Conservation (phyloP, 2,329 filamentous ascomycete species). For the Fusarium papillatum region DNA sequence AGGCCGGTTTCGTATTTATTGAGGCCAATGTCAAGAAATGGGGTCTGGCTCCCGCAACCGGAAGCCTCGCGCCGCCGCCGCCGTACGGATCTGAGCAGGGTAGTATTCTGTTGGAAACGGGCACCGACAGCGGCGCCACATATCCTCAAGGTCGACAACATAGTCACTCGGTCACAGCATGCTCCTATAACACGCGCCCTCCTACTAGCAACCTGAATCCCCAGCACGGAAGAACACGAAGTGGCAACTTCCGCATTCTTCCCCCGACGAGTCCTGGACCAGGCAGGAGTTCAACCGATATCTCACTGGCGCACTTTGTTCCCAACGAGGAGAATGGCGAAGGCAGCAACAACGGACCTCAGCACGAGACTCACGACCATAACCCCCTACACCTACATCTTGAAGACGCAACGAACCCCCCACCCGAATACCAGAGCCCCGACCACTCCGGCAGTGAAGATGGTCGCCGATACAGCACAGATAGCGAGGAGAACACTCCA, state of each 20-base stretch:
- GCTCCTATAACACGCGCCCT: slow-evolving; percentile 55
- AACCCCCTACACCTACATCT: slow-evolving; percentile 57
- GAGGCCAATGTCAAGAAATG: slow-evolving; percentile 99
- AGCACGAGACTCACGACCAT: slow-evolving; percentile 49
- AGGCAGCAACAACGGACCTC: slow-evolving; percentile 47
- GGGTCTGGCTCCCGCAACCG: slow-evolving; percentile 96
- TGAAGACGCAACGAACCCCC: slow-evolving; percentile 71
- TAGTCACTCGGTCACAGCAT: slow-evolving; percentile 58
- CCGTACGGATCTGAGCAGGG: slow-evolving; percentile 98
- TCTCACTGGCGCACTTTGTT: slow-evolving; percentile 89
- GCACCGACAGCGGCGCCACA: slow-evolving; percentile 72
- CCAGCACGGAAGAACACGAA: slow-evolving; percentile 81
- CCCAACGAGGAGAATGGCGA: slow-evolving; percentile 81
- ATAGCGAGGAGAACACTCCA: slow-evolving; percentile 69
- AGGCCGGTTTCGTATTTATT: slow-evolving; percentile 98
- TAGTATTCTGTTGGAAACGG: slow-evolving; percentile 93
- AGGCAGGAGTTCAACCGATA: slow-evolving; percentile 92
- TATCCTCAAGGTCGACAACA: slow-evolving; percentile 59
- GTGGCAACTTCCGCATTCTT: slow-evolving; percentile 82
- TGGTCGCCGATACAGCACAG: slow-evolving; percentile 69
- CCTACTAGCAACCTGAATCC: slow-evolving; percentile 64
- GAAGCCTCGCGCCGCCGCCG: slow-evolving; percentile 93
- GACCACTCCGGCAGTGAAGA: slow-evolving; percentile 71
- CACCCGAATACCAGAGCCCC: slow-evolving; percentile 80
- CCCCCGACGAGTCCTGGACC: slow-evolving; percentile 90